Conservation (phyloP, 192 early-diverging fungal genomes). For the Linnemannia zychae region DNA sequence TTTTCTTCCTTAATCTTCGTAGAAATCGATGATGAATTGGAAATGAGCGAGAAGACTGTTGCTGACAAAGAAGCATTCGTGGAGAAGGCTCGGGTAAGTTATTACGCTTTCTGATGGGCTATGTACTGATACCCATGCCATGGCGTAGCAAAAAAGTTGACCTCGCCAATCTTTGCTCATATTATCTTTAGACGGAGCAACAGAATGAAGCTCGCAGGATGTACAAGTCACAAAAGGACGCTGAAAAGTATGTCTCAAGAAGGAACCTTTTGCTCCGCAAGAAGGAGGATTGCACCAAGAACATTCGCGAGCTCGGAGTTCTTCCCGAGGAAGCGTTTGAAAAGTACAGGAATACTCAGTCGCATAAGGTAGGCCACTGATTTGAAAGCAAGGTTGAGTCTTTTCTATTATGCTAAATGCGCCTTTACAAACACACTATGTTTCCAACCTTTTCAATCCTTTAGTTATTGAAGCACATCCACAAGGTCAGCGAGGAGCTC, state of each 20-base stretch:
- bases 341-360: conserved; percentile 64
- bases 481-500: conserved; percentile 87
- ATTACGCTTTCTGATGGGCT: neutral
- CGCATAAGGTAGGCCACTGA: conserved; percentile 62
- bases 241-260: conserved; percentile 83
- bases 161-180: too few species aligned
- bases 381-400: too few species aligned
- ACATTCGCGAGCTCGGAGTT: conserved; percentile 95
- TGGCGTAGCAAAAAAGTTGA: too few species aligned
- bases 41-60: conserved; percentile 18
- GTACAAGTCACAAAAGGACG: conserved; percentile 67
- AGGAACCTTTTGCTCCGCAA: conserved; percentile 80
- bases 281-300: conserved; percentile 88
- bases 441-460: neutral
- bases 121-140: too few species aligned
- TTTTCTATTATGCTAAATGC: too few species aligned
- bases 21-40: conserved; percentile 60
- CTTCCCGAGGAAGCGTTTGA: conserved; percentile 94
- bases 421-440: neutral
- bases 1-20: neutral
- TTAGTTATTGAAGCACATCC: conserved; percentile 73
- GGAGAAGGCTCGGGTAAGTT: conserved; percentile 47
- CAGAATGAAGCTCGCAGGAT: conserved; percentile 60
- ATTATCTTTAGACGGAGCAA: conserved; percentile 60
- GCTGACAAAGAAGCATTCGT: conserved; percentile 41